Evolutionary conservation across 441 rosid species (phyloP), one percentile per base, ranked within the genome.

Genomic region (Corymbia citriodora): DNA sequence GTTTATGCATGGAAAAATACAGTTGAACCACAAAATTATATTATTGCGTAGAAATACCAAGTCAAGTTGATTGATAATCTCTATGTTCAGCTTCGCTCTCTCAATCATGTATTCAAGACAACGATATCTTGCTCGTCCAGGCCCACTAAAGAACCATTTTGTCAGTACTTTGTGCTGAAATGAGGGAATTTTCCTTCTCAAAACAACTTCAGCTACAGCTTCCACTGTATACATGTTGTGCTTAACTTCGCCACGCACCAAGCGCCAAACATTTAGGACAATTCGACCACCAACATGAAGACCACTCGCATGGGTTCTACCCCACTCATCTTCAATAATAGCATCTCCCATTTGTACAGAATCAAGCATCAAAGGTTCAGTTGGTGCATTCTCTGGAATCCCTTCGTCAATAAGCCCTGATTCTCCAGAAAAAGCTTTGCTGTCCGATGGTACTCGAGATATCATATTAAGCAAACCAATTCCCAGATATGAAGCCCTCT

Each of bases 301-400:
- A 92, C 99, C 99, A 88, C 99, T 97, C 57, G 98, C 98, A 95
- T 97, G 99, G 91, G 99, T 98, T 90, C 99, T 95, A 59, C 99
- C 99, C 99, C 99, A 97, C 91, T 98, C 99, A 90, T 98, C 99
- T 92, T 96, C 98, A 91, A 96, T 94, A 88, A 96, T 89, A 90
- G 95, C 94, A 94, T 94, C 97, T 81, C 93, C 96, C 48, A 89
- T 90, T 52, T 91, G 89, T 92, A 79, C 92, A 93, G 94, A 92
- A 88, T 93, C 97, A 85, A 91, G 89, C 91, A 89, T 88, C 90
- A 93, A 91, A 52, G 95, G 91, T 90, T 95, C 94, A 92, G 92
- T 92, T 63, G 70, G 90, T 61, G 87, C 55, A 92, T 91, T 90
- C 93, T 93, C 95, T 79, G 87, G 59, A 63, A 89, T 88, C 91